Evolutionary conservation across 441 rosid genomes (phyloP).

Genomic region (Geranium incanum): DNA sequence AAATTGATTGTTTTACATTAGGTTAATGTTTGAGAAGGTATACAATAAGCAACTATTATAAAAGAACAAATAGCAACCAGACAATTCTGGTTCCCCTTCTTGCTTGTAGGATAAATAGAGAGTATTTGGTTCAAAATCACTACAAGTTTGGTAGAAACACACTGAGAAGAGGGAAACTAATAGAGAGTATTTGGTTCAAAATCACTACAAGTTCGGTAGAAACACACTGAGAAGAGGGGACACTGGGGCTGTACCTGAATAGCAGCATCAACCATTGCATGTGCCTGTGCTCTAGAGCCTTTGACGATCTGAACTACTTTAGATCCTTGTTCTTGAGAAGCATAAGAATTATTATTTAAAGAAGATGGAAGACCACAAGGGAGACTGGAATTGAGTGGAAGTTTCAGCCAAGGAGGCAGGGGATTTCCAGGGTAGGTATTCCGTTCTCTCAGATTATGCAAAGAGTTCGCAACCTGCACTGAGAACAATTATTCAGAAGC

Average conservation of each 20-base stretch:
- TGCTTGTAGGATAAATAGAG: not conserved
- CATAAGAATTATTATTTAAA: constrained; percentile 25
- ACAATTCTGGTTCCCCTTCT: not conserved
- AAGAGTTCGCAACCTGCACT: constrained; percentile 52
- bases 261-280: constrained; percentile 78
- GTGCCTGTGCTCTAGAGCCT: constrained; percentile 62
- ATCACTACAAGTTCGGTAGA: not conserved
- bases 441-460: constrained; percentile 32
- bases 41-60: too few species aligned
- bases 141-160: not conserved
- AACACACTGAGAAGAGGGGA: not conserved
- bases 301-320: constrained; percentile 57
- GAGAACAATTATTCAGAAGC: constrained; percentile 20
- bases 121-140: not conserved
- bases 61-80: not conserved
- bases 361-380: constrained; percentile 27
- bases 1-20: too few species aligned
- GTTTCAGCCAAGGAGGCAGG: constrained; percentile 40
- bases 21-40: too few species aligned
- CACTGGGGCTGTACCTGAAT: constrained; percentile 50
- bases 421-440: constrained; percentile 29
- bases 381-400: constrained; percentile 25
- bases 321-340: constrained; percentile 60
- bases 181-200: not conserved
- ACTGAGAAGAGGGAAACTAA: not conserved